phyloP scores from a whole-genome alignment of 1,284 basidiomycete genomes.

The Somion occarium region DNA sequence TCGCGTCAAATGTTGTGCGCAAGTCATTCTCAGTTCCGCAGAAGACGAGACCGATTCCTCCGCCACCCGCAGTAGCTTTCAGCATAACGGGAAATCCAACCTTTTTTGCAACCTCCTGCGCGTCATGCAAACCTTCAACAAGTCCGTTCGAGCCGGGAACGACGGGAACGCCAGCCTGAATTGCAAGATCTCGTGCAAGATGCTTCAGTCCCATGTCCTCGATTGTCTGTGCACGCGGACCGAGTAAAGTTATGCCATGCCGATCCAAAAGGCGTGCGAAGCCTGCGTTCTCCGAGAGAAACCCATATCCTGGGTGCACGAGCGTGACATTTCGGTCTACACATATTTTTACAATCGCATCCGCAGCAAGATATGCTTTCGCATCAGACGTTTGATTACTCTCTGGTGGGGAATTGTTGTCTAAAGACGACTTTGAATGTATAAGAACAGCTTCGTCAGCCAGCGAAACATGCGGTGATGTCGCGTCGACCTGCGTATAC shows the following conservation, averaged over 20 bases:
- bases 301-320: conserved; percentile 66
- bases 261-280: conserved; percentile 48
- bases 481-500: conserved; percentile 50
- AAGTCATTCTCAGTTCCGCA: conserved; percentile 44
- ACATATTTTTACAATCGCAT: conserved; percentile 41
- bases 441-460: conserved; percentile 45
- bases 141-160: conserved; percentile 55
- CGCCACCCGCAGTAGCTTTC: conserved; percentile 69
- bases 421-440: conserved; percentile 7
- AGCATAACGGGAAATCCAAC: conserved; percentile 64
- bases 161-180: conserved; percentile 44
- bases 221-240: conserved; percentile 52
- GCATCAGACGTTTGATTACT: conserved; percentile 17
- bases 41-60: conserved; percentile 66
- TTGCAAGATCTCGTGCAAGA: conserved; percentile 48
- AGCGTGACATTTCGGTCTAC: conserved; percentile 43
- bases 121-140: conserved; percentile 39
- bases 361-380: conserved; percentile 38
- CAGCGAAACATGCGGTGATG: conserved; percentile 47
- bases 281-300: conserved; percentile 60
- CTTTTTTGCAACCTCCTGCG: conserved; percentile 32
- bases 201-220: conserved; percentile 61
- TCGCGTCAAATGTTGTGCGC: conserved; percentile 30
- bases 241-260: conserved; percentile 55
- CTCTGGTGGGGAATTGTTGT: conserved; percentile 6